Conservation (phyloP, 495 filamentous ascomycete species). For the Hypoxylon fuscum region DNA sequence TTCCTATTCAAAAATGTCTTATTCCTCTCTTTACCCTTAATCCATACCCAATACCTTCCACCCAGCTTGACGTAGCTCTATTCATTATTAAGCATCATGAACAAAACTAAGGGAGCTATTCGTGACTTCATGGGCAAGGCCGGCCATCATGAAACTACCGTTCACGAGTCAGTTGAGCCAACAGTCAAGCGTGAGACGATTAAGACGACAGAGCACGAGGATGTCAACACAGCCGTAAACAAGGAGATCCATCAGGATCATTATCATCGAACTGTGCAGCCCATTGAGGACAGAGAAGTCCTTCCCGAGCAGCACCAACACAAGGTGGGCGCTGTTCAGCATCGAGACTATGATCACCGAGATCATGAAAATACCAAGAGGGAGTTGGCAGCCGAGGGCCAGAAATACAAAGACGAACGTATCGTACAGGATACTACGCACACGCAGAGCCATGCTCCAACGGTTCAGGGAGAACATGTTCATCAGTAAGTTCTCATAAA, state of each 20-base stretch:
- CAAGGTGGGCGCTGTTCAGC: conserved; percentile 61
- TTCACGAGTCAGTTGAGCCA: conserved; percentile 68
- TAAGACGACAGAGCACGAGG: conserved; percentile 61
- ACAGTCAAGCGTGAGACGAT: conserved; percentile 66
- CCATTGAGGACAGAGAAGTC: conserved; percentile 56
- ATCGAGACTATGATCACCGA: conserved; percentile 64
- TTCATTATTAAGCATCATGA: conserved; percentile 48
- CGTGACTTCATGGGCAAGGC: conserved; percentile 62
- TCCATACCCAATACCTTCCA: neutral
- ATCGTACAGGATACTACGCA: conserved; percentile 56
- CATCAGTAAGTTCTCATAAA: conserved; percentile 57
- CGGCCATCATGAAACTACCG: conserved; percentile 69
- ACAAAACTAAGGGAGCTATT: conserved; percentile 65
- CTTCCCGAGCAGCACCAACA: conserved; percentile 60
- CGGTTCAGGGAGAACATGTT: conserved; percentile 67
- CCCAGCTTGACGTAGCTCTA: neutral
- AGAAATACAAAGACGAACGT: conserved; percentile 60
- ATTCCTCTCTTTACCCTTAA: neutral
- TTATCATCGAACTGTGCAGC: conserved; percentile 64
- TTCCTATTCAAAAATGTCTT: neutral
- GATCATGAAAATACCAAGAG: conserved; percentile 54
- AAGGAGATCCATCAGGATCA: conserved; percentile 70
- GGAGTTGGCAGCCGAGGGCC: conserved; percentile 56
- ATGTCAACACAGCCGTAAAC: conserved; percentile 65
- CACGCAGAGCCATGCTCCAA: conserved; percentile 54